phyloP scores from a whole-genome alignment of 2,329 filamentous ascomycete species.

The Phialophora verrucosa region DNA sequence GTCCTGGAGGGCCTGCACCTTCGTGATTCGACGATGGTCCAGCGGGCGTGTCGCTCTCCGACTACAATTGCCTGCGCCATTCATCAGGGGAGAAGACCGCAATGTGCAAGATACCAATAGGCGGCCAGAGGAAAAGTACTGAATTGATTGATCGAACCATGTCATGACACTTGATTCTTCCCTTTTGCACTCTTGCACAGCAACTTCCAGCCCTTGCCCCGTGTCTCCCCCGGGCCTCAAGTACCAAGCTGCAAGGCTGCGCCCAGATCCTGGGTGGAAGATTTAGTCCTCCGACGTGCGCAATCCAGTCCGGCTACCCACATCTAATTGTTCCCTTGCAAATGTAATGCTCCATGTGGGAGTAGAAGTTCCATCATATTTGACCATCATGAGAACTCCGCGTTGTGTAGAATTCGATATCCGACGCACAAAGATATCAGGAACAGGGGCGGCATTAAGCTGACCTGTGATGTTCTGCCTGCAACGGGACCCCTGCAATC shows the following conservation, averaged over 20 bases:
- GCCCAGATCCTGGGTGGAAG: neutral
- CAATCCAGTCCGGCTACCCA: neutral
- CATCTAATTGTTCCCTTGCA: neutral
- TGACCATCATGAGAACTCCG: neutral
- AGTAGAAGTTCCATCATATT: neutral
- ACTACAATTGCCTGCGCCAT: conserved; percentile 9
- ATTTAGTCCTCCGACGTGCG: neutral
- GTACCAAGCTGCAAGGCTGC: neutral
- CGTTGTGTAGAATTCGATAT: neutral
- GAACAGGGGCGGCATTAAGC: neutral
- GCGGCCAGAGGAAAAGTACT: conserved; percentile 10
- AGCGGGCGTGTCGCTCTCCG: conserved; percentile 9
- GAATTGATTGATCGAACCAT: conserved; percentile 4
- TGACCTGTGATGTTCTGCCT: neutral
- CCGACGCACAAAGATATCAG: neutral
- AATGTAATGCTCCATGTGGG: neutral
- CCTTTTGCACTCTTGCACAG: neutral
- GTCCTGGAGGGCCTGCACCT: neutral
- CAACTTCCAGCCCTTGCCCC: too few species aligned
- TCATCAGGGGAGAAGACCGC: neutral
- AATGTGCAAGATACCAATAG: conserved; percentile 10
- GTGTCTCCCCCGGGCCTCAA: neutral
- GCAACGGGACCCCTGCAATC: neutral
- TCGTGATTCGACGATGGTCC: conserved; percentile 3
- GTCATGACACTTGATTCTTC: neutral